Evolutionary conservation across 805 yeast species (phyloP).

Genomic region (Metschnikowia cerradonensis): DNA sequence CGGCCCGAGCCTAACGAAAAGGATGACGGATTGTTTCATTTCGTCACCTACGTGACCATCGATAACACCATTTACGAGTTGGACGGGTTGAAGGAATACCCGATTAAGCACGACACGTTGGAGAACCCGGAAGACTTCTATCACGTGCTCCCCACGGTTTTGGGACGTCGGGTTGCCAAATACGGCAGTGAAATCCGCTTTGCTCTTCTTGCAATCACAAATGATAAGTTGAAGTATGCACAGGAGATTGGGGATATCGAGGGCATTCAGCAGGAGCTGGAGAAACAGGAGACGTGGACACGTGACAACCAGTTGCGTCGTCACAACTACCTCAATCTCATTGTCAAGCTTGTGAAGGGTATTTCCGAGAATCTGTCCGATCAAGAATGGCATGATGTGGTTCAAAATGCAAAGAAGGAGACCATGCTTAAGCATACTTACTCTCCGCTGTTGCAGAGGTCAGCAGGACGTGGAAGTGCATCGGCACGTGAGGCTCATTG

Average conservation of each 20-base stretch:
- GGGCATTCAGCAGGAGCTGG: constrained; percentile 36
- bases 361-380: constrained; percentile 34
- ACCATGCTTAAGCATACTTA: constrained; percentile 7
- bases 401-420: constrained; percentile 24
- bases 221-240: constrained; percentile 42
- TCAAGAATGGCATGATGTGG: constrained; percentile 34
- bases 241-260: constrained; percentile 38
- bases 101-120: constrained; percentile 48
- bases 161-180: constrained; percentile 44
- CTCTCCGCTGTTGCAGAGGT: background rate
- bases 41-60: constrained; percentile 48
- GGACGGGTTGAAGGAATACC: constrained; percentile 56
- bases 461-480: no score
- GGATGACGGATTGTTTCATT: constrained; percentile 56
- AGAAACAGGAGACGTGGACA: constrained; percentile 49
- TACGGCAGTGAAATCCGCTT: constrained; percentile 51
- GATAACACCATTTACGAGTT: constrained; percentile 52
- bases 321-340: constrained; percentile 50
- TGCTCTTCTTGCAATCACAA: constrained; percentile 50
- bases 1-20: constrained; percentile 28
- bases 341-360: constrained; percentile 43
- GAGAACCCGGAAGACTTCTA: constrained; percentile 38
- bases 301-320: constrained; percentile 53
- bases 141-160: constrained; percentile 40
- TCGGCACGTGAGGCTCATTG: no score